A percentile compares a stretch with the other conserved stretches of the same genome.
Evolutionary conservation across 768 basidiomycete genomes (phyloP).

Genomic region (Serendipita vermifera): DNA sequence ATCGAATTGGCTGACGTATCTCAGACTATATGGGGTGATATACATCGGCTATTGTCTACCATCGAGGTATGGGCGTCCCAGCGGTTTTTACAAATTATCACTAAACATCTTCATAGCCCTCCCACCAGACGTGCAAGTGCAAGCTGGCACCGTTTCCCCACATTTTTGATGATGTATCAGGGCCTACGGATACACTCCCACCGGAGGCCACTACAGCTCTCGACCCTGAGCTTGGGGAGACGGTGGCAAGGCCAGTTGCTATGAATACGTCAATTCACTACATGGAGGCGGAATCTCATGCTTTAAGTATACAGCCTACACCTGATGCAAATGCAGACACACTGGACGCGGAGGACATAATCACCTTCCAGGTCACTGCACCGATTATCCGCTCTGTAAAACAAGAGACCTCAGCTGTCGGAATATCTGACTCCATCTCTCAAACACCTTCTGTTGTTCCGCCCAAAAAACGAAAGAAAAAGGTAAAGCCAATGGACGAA

Average conservation of each 20-base stretch:
- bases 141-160: too few species aligned
- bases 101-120: slow-evolving; percentile 6
- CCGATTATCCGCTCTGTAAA: too few species aligned
- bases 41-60: neutral
- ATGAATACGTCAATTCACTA: neutral
- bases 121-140: neutral
- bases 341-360: neutral
- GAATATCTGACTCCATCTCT: neutral
- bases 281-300: too few species aligned
- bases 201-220: too few species aligned
- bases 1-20: neutral
- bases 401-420: neutral
- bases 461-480: neutral
- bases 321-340: neutral
- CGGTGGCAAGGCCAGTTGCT: neutral
- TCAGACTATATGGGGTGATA: neutral
- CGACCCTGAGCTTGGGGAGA: neutral
- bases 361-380: neutral
- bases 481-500: neutral
- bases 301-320: too few species aligned
- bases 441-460: neutral
- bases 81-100: too few species aligned
- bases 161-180: too few species aligned
- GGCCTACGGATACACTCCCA: too few species aligned
- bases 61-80: neutral